phyloP scores from a whole-genome alignment of 441 rosid genomes.

The Arabidopsis hybrid region DNA sequence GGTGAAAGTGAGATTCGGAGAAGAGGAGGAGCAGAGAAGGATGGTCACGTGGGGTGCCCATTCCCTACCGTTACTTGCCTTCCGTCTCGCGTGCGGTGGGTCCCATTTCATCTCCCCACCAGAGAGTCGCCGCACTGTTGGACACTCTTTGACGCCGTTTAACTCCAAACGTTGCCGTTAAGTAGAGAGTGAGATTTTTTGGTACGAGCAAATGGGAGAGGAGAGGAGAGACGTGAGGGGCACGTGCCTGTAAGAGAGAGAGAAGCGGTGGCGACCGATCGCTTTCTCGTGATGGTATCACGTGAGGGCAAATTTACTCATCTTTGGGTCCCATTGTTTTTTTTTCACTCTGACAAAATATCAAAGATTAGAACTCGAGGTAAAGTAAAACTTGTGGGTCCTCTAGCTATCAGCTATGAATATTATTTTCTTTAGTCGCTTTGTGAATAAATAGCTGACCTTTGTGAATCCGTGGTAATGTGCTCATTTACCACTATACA shows the following conservation, averaged over 20 bases:
- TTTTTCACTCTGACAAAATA: conserved; percentile 20
- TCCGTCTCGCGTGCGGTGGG: conserved; percentile 81
- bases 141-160: conserved; percentile 38
- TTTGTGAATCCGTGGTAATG: background rate
- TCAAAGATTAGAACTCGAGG: conserved; percentile 33
- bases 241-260: conserved; percentile 54
- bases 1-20: conserved; percentile 8
- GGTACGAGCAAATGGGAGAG: conserved; percentile 17
- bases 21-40: conserved; percentile 17
- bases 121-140: conserved; percentile 20
- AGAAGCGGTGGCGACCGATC: conserved; percentile 49
- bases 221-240: conserved; percentile 40
- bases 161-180: conserved; percentile 35
- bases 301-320: conserved; percentile 47
- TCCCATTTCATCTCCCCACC: conserved; percentile 29
- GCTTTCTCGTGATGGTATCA: conserved; percentile 66
- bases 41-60: conserved; percentile 77
- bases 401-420: background rate
- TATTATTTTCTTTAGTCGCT: background rate
- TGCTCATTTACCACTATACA: background rate
- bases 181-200: background rate
- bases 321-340: conserved; percentile 23
- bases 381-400: conserved; percentile 32
- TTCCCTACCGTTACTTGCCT: conserved; percentile 64
- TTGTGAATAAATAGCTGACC: conserved; percentile 30